Percentiles rank a stretch among this genome's conserved stretches.
These are phyloP conservation scores for Suhomyces kilbournensis DNA, from an alignment of 805 yeast genomes.

Conservation along the genomic window DNA sequence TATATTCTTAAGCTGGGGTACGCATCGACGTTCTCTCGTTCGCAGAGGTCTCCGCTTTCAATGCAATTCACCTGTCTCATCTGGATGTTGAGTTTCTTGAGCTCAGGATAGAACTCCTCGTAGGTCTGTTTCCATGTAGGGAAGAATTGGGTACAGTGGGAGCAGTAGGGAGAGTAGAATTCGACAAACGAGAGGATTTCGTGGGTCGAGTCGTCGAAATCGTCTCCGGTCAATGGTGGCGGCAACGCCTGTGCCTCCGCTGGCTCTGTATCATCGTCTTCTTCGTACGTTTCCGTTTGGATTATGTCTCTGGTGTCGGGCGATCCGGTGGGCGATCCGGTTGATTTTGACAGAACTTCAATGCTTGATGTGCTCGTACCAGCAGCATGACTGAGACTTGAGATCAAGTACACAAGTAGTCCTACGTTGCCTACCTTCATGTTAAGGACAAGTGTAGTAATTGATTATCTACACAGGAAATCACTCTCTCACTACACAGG, in stretches of 20 bases:
- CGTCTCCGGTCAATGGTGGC: slow-evolving; percentile 44
- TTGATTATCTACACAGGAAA: background rate
- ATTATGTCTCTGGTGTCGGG: background rate
- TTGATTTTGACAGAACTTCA: background rate
- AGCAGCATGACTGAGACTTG: background rate
- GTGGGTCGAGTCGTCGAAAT: slow-evolving; percentile 49
- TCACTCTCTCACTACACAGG: too few species aligned
- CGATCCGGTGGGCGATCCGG: background rate
- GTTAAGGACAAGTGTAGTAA: background rate
- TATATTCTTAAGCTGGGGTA: slow-evolving; percentile 75
- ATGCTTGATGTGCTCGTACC: background rate
- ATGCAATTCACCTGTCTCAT: slow-evolving; percentile 84
- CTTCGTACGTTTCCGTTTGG: background rate
- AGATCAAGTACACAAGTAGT: background rate
- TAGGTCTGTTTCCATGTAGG: slow-evolving; percentile 81
- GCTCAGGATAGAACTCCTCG: slow-evolving; percentile 44
- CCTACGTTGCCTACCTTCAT: background rate
- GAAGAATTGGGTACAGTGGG: slow-evolving; percentile 74
- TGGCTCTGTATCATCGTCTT: background rate
- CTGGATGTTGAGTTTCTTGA: slow-evolving; percentile 42
- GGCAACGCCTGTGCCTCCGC: slow-evolving; percentile 37
- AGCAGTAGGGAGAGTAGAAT: slow-evolving; percentile 86
- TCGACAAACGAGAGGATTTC: slow-evolving; percentile 73
- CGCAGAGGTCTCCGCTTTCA: slow-evolving; percentile 82
- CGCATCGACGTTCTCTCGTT: slow-evolving; percentile 54